phyloP scores from a whole-genome alignment of 257 asterid species.

The Marsdenia floribunda region DNA sequence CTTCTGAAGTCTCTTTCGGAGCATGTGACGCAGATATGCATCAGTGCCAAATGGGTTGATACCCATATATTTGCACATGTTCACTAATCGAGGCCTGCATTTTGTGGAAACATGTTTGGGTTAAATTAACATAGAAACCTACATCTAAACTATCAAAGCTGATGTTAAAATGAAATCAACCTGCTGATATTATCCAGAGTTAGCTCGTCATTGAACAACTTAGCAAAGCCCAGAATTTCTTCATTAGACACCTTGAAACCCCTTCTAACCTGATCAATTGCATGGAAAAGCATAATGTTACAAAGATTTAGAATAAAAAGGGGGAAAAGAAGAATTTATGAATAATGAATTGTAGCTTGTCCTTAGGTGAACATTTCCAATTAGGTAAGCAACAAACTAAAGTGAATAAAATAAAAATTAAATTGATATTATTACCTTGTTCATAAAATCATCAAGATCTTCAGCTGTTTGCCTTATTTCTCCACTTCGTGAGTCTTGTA shows the following conservation, averaged over 20 bases:
- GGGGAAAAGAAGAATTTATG: background rate
- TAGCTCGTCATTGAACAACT: slow-evolving; percentile 88
- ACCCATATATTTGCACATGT: slow-evolving; percentile 96
- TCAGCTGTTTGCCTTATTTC: slow-evolving; percentile 81
- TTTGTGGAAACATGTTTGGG: background rate
- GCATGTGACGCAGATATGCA: slow-evolving; percentile 81
- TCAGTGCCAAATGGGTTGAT: slow-evolving; percentile 79
- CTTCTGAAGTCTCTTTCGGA: slow-evolving; percentile 72
- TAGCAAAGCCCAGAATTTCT: slow-evolving; percentile 83
- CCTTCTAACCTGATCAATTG: slow-evolving; percentile 59
- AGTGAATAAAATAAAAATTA: slow-evolving; percentile 19
- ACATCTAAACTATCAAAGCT: background rate
- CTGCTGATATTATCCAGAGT: slow-evolving; percentile 92
- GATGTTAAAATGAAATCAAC: slow-evolving; percentile 33
- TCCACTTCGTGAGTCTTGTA: slow-evolving; percentile 78
- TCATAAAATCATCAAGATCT: slow-evolving; percentile 83
- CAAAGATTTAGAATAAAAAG: background rate
- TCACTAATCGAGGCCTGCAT: slow-evolving; percentile 86
- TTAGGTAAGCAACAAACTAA: slow-evolving; percentile 39
- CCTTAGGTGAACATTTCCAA: background rate
- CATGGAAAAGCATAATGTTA: background rate
- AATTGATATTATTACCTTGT: slow-evolving; percentile 34
- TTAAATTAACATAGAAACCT: background rate
- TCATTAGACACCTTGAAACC: slow-evolving; percentile 81
- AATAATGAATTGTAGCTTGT: background rate